Base-by-base conservation (phyloP, 2,329 filamentous ascomycete genomes). In the Talaromyces sp. region DNA sequence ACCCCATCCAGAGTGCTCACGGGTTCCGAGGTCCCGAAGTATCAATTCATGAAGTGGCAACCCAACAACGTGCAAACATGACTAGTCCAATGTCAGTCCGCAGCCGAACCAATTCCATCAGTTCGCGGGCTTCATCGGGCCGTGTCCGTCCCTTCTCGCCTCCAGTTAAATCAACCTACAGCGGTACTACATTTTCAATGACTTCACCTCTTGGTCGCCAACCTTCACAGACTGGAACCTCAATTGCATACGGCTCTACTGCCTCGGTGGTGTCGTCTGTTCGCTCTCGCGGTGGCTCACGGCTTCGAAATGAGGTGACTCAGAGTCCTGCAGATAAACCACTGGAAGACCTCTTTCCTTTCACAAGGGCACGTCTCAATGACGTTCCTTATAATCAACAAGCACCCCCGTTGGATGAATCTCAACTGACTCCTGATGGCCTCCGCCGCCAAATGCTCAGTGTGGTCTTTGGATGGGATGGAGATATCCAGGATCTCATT, bases 391-490 rank as follows among this genome's bases (percentile, higher is more conserved):
- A 96, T 71, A 87, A 89, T 67, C 82, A 89, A 68, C 86, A 89
- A 54, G 85, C 87, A 0, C 82, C 86, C 14, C 75, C 80, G 1
- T 67, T 81, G 14, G 83, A 88, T 64, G 82, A 85, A 59, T 74
- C 79, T 3, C 82, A 82, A 29, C 76, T 91, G 26, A 90, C 89
- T 7, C 76, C 86, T 9, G 89, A 97, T 66, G 88, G 96, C 66
- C 82, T 97, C 51, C 87, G 93, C 54, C 84, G 84, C 53, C 93
- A 97, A 73, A 97, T 99, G 93, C 82, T 99, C 4, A 90, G 84
- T 66, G 89, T 93, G 6, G 92, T 99, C 1, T 99, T 99, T 73
- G 95, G 95, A 3, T 99, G 95, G 93, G 88, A 93, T 57, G 87
- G 88, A 59, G 91, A 96, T 67, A 87, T 93, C 46, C 84, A 91